Percentiles rank a stretch among this genome's conserved stretches.
phyloP scores from a whole-genome alignment of 202 grass and related monocot genomes.

The Dendrocalamus latiflorus region DNA sequence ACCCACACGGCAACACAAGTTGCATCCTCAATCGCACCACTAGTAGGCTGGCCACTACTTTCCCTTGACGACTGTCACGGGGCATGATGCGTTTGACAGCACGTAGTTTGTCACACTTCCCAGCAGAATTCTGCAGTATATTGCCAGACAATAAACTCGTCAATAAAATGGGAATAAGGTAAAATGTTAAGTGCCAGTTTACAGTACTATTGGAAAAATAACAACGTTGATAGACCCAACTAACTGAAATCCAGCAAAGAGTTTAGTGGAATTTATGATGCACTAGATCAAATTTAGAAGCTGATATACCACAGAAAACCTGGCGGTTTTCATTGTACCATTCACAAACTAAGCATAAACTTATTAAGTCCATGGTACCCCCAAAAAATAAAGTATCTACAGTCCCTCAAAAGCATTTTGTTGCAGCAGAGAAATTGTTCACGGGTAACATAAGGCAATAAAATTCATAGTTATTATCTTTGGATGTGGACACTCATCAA shows the following conservation, averaged over 20 bases:
- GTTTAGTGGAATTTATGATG: not conserved
- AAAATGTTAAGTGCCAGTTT: not conserved
- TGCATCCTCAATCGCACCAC: not conserved
- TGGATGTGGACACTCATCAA: not conserved
- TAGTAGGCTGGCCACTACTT: not conserved
- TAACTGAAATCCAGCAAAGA: not conserved
- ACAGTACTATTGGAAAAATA: not conserved
- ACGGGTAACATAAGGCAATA: too few species aligned
- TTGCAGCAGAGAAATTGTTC: too few species aligned
- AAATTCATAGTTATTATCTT: not conserved
- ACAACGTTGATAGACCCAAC: not conserved
- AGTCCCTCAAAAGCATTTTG: not conserved
- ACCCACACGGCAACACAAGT: not conserved
- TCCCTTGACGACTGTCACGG: conserved; percentile 77
- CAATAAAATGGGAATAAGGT: not conserved
- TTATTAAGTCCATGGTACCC: not conserved
- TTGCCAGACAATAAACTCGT: not conserved
- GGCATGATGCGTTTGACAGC: conserved; percentile 64
- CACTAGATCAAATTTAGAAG: not conserved
- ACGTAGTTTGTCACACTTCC: conserved; percentile 88
- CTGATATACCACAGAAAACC: not conserved
- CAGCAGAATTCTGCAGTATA: conserved; percentile 60
- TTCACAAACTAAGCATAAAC: not conserved
- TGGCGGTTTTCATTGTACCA: not conserved
- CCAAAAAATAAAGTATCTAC: too few species aligned